Conservation (phyloP, 805 yeast genomes). For the Barnettozyma sucrosica region DNA sequence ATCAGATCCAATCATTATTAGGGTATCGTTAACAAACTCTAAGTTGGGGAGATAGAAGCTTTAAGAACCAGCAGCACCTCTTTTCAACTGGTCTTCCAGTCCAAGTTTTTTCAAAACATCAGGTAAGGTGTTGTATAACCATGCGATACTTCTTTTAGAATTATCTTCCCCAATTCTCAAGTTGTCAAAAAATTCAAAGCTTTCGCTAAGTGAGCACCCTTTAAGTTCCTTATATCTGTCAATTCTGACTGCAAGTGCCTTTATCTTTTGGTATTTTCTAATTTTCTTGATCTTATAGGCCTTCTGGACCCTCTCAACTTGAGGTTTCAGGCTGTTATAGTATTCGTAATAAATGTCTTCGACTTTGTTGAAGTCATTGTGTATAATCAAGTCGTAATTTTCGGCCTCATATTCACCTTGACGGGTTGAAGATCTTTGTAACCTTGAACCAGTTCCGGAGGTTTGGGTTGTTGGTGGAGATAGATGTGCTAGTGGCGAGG, state of each 20-base stretch:
- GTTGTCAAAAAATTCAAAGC: conserved; percentile 28
- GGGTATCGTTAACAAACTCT: background rate
- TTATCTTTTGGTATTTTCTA: conserved; percentile 33
- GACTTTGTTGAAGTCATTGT: conserved; percentile 28
- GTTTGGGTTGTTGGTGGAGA: conserved; percentile 13
- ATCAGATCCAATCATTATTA: background rate
- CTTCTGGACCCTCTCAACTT: conserved; percentile 31
- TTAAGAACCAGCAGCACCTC: conserved; percentile 13
- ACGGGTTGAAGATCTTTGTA: conserved; percentile 21
- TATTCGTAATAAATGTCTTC: conserved; percentile 30
- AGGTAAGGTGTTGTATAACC: conserved; percentile 32
- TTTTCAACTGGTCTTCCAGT: conserved; percentile 25
- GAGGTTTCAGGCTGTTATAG: conserved; percentile 27
- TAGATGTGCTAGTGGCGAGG: conserved; percentile 16
- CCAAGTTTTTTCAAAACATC: conserved; percentile 26
- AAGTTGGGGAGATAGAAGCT: background rate
- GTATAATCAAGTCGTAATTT: conserved; percentile 28
- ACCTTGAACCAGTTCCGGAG: conserved; percentile 10
- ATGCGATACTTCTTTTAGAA: conserved; percentile 30
- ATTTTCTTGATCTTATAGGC: conserved; percentile 31
- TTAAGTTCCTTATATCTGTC: conserved; percentile 28
- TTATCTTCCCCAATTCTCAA: conserved; percentile 27
- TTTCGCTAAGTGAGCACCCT: conserved; percentile 24
- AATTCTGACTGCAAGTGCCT: conserved; percentile 31
- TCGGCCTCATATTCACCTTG: conserved; percentile 24